phyloP scores from a whole-genome alignment of 495 filamentous ascomycete genomes.

The Astrothelium macrocarpum region DNA sequence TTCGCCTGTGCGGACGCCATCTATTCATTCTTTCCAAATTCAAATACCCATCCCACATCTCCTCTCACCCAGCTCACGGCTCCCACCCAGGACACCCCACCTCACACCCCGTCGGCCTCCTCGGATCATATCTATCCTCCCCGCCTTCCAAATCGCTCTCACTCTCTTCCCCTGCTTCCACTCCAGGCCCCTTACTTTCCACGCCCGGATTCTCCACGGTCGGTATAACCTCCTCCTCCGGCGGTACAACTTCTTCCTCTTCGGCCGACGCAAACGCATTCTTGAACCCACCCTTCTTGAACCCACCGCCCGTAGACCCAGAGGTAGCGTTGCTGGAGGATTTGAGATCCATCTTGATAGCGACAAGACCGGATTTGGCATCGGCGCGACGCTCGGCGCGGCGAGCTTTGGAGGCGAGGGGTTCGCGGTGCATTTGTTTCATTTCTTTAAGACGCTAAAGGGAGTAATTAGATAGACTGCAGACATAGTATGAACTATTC shows the following conservation, averaged over 20 bases:
- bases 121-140: slow-evolving; percentile 43
- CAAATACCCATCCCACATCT: neutral
- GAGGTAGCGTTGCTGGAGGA: slow-evolving; percentile 3
- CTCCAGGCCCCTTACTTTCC: no score
- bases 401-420: slow-evolving; percentile 51
- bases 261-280: slow-evolving; percentile 40
- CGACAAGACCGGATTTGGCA: slow-evolving; percentile 54
- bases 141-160: slow-evolving; percentile 33
- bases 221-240: slow-evolving; percentile 30
- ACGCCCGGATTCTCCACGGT: neutral
- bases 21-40: neutral
- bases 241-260: slow-evolving; percentile 25
- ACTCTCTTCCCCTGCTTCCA: slow-evolving; percentile 30
- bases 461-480: neutral
- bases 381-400: slow-evolving; percentile 45
- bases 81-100: neutral
- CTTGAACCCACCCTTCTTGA: slow-evolving; percentile 49
- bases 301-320: slow-evolving; percentile 36
- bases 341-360: slow-evolving; percentile 33
- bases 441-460: slow-evolving; percentile 53
- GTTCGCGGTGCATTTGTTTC: slow-evolving; percentile 53
- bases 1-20: no score
- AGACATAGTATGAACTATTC: no score
- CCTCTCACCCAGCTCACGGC: neutral
- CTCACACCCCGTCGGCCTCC: slow-evolving; percentile 41